Conservation (phyloP, 495 filamentous ascomycete species). For the Parathielavia appendiculata region DNA sequence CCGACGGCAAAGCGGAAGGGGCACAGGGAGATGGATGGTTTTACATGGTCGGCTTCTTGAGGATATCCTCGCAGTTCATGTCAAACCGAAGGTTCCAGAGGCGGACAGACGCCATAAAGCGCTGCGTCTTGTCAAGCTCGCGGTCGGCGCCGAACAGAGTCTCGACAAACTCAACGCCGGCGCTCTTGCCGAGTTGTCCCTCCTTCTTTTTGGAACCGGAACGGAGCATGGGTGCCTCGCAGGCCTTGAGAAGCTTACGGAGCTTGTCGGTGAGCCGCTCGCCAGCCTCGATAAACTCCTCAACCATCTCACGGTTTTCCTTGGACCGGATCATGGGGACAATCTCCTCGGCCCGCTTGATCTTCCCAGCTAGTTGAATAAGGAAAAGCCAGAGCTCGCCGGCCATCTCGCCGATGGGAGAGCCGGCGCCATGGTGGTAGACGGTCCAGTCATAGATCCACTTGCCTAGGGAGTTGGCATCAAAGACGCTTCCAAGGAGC, state of each 20-base stretch:
- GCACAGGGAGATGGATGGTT: conserved; percentile 7
- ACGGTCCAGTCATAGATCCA: conserved; percentile 99
- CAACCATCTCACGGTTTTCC: conserved; percentile 74
- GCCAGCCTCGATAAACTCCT: conserved; percentile 88
- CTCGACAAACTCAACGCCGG: conserved; percentile 93
- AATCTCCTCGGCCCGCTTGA: conserved; percentile 84
- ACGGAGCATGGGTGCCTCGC: conserved; percentile 82
- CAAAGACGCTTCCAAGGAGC: conserved; percentile 91
- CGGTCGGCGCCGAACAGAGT: conserved; percentile 93
- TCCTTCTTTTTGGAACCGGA: conserved; percentile 54
- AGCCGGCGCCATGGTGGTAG: conserved; percentile 77
- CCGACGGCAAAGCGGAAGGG: background rate
- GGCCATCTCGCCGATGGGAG: conserved; percentile 86
- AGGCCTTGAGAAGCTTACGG: conserved; percentile 79
- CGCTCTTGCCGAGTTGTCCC: conserved; percentile 82
- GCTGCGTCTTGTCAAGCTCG: conserved; percentile 88
- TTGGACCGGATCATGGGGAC: conserved; percentile 63
- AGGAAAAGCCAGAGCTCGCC: conserved; percentile 93
- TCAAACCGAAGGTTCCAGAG: conserved; percentile 95
- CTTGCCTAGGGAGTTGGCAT: conserved; percentile 94
- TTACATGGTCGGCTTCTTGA: conserved; percentile 55
- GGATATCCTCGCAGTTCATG: conserved; percentile 90
- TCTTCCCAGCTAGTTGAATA: conserved; percentile 92
- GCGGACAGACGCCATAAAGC: conserved; percentile 87
- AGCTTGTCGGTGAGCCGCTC: conserved; percentile 83